phyloP scores from a whole-genome alignment of 202 grass and related monocot genomes.

The Panicum virgatum region DNA sequence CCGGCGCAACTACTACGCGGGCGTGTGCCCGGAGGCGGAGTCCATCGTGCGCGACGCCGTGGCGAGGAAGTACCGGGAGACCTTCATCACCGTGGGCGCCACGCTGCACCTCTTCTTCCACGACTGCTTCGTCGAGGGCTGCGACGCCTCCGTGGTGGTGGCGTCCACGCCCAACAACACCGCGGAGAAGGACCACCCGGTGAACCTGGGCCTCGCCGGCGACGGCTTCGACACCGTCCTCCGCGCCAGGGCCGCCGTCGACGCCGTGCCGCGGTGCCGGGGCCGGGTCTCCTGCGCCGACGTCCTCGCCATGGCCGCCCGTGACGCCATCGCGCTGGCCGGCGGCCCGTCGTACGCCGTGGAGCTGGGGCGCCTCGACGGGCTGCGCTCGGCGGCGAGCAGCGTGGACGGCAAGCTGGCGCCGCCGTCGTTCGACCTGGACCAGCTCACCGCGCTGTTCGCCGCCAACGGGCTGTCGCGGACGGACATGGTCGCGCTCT shows the following conservation, averaged over 20 bases:
- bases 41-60: slow-evolving; percentile 67
- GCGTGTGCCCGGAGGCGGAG: slow-evolving; percentile 71
- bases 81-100: slow-evolving; percentile 61
- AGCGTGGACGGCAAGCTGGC: slow-evolving; percentile 58
- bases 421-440: slow-evolving; percentile 39
- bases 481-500: slow-evolving; percentile 69
- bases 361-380: slow-evolving; percentile 65
- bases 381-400: slow-evolving; percentile 47
- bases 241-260: slow-evolving; percentile 57
- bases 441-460: slow-evolving; percentile 60
- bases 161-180: slow-evolving; percentile 53
- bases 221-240: slow-evolving; percentile 75
- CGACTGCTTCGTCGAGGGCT: slow-evolving; percentile 4
- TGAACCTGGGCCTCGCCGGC: slow-evolving; percentile 59
- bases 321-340: slow-evolving; percentile 56
- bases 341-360: slow-evolving; percentile 72
- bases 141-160: slow-evolving; percentile 63
- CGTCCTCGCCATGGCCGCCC: slow-evolving; percentile 58
- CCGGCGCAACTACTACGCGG: slow-evolving; percentile 62
- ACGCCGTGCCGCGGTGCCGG: slow-evolving; percentile 53
- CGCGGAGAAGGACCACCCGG: slow-evolving; percentile 61
- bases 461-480: slow-evolving; percentile 54
- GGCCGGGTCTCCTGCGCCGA: slow-evolving; percentile 71
- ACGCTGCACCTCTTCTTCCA: slow-evolving; percentile 42
- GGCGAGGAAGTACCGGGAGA: slow-evolving; percentile 53